A percentile compares a stretch with the other conserved stretches of the same genome.
Conservation (phyloP, 129 eudicot species). For the Artemisia tridentata region DNA sequence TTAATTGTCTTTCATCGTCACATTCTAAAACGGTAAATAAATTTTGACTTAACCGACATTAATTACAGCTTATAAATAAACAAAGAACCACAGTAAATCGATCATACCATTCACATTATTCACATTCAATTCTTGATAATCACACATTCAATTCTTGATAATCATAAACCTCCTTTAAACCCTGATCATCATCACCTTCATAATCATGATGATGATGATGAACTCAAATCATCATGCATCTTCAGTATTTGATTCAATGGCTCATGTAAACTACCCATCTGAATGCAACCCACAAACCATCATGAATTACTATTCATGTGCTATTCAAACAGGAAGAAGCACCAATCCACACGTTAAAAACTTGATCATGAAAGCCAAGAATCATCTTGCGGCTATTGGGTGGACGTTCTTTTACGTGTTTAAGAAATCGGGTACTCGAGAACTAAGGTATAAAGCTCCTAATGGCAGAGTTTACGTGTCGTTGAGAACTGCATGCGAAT, state of each 20-base stretch:
- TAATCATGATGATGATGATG: neutral
- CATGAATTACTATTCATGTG: constrained; percentile 22
- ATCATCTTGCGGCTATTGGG: neutral
- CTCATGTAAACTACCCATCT: constrained; percentile 2
- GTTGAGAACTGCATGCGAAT: neutral
- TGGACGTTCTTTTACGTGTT: neutral
- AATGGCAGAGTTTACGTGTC: neutral
- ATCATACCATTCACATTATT: too few species aligned
- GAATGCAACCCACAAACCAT: constrained; percentile 24
- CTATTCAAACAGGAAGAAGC: constrained; percentile 25
- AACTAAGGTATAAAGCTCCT: neutral
- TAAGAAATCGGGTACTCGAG: neutral
- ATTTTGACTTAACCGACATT: too few species aligned
- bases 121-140: too few species aligned
- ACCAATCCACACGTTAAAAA: constrained; percentile 14
- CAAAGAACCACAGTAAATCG: neutral
- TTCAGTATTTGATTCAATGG: constrained; percentile 8
- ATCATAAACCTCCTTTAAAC: neutral
- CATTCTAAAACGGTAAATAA: too few species aligned
- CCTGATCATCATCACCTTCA: neutral
- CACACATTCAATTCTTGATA: too few species aligned
- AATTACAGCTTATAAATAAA: constrained; percentile 7
- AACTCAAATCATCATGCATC: neutral
- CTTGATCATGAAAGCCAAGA: neutral
- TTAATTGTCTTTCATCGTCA: too few species aligned